Percentiles rank a stretch among this genome's conserved stretches.
phyloP scores from a whole-genome alignment of 345 rosid species.

The Rhodamnia argentea region DNA sequence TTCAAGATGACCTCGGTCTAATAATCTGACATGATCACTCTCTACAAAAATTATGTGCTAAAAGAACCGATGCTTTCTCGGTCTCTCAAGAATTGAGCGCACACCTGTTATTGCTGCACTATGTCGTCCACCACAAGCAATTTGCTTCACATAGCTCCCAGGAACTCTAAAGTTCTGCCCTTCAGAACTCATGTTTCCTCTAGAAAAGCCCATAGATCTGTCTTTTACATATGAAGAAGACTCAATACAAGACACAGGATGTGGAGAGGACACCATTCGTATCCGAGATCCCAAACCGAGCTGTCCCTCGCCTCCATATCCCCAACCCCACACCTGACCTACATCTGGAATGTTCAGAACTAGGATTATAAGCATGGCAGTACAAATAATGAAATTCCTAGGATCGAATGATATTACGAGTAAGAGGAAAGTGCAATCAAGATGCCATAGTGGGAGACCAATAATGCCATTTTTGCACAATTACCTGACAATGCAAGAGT shows the following conservation, averaged over 20 bases:
- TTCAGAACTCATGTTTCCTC: conserved; percentile 44
- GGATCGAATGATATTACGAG: not conserved
- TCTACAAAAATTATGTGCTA: not conserved
- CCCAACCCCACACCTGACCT: conserved; percentile 99
- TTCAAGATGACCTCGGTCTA: not conserved
- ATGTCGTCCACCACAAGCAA: conserved; percentile 97
- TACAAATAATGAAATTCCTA: conserved; percentile 6
- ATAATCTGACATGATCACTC: not conserved
- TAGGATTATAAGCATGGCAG: conserved; percentile 20
- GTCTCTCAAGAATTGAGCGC: not conserved
- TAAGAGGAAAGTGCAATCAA: not conserved
- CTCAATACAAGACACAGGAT: conserved; percentile 72
- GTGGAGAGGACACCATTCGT: conserved; percentile 92
- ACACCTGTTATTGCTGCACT: conserved; percentile 89
- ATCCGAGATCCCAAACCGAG: conserved; percentile 95
- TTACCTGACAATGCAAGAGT: conserved; percentile 90
- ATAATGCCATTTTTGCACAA: not conserved
- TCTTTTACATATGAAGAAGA: conserved; percentile 50
- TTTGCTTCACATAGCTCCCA: conserved; percentile 76
- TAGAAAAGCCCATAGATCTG: conserved; percentile 32
- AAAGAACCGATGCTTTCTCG: not conserved
- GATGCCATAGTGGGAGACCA: not conserved
- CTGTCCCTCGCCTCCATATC: conserved; percentile 99
- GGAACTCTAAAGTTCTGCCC: conserved; percentile 50
- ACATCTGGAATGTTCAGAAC: conserved; percentile 57